A percentile compares a stretch with the other conserved stretches of the same genome.
These are phyloP conservation scores for Corchorus capsularis DNA, from an alignment of 345 rosid species.

Conservation along the genomic window DNA sequence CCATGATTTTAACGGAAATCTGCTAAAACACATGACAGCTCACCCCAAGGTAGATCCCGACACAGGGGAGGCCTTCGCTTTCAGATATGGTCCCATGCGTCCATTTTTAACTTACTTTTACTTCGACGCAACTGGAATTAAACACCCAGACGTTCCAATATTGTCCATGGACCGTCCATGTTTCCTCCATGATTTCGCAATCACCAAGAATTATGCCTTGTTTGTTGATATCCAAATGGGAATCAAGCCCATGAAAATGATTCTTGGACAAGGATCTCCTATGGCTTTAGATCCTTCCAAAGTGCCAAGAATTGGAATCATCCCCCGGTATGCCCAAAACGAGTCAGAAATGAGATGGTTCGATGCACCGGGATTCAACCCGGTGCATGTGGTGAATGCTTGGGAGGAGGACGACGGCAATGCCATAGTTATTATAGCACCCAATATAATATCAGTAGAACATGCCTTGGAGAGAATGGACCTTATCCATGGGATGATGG, in stretches of 20 bases:
- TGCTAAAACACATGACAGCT: neutral
- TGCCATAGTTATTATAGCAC: neutral
- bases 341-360: slow-evolving; percentile 13
- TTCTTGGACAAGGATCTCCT: neutral
- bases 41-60: slow-evolving; percentile 14
- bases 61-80: slow-evolving; percentile 3
- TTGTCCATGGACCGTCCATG: neutral
- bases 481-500: neutral
- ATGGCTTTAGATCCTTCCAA: neutral
- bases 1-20: neutral
- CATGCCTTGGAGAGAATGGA: slow-evolving; percentile 8
- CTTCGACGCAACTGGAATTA: neutral
- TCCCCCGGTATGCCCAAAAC: neutral
- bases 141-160: neutral
- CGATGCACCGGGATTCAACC: slow-evolving; percentile 8
- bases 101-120: slow-evolving; percentile 11
- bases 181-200: slow-evolving; percentile 12
- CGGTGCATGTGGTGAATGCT: neutral
- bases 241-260: neutral
- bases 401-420: slow-evolving; percentile 4
- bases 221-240: neutral
- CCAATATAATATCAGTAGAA: neutral
- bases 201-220: neutral
- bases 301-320: neutral
- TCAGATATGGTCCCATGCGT: neutral